These are phyloP conservation scores for Stachybotrys chartarum DNA, from an alignment of 2,329 filamentous ascomycete genomes.

Conservation along the genomic window DNA sequence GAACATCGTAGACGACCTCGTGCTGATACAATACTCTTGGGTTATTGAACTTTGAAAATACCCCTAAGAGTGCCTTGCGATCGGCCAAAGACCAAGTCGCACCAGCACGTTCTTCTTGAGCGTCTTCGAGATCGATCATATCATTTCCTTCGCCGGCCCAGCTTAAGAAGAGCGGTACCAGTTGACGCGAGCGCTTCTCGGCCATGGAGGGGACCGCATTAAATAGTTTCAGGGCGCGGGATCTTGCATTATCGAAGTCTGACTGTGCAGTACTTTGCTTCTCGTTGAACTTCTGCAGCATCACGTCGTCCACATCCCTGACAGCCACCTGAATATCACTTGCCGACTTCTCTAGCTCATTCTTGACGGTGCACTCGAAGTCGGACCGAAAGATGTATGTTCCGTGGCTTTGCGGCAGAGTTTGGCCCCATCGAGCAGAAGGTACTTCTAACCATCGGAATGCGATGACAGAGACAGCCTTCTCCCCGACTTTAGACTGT, in stretches of 20 bases:
- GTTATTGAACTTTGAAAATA: conserved; percentile 83
- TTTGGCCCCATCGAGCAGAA: conserved; percentile 46
- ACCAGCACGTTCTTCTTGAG: conserved; percentile 23
- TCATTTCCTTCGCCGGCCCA: conserved; percentile 59
- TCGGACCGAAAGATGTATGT: conserved; percentile 48
- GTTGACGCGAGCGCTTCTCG: conserved; percentile 75
- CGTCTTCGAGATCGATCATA: conserved; percentile 20
- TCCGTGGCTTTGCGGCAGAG: conserved; percentile 24
- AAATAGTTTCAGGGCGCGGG: conserved; percentile 74
- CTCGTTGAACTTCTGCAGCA: conserved; percentile 57
- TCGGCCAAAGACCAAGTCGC: conserved; percentile 67
- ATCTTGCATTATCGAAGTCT: conserved; percentile 52
- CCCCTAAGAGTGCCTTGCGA: conserved; percentile 70
- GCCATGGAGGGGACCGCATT: conserved; percentile 66
- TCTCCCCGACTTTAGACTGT: conserved; percentile 64
- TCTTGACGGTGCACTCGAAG: conserved; percentile 79
- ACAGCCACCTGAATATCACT: conserved; percentile 44
- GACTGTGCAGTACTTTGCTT: conserved; percentile 49
- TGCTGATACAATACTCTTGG: conserved; percentile 76
- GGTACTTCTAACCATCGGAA: conserved; percentile 68
- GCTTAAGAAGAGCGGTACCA: conserved; percentile 79
- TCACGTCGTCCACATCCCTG: conserved; percentile 45
- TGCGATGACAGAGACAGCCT: conserved; percentile 61
- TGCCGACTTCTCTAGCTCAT: conserved; percentile 47
- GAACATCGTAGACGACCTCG: conserved; percentile 65